Base-by-base conservation (phyloP, 768 basidiomycete genomes). In the Lactarius hatsudake region DNA sequence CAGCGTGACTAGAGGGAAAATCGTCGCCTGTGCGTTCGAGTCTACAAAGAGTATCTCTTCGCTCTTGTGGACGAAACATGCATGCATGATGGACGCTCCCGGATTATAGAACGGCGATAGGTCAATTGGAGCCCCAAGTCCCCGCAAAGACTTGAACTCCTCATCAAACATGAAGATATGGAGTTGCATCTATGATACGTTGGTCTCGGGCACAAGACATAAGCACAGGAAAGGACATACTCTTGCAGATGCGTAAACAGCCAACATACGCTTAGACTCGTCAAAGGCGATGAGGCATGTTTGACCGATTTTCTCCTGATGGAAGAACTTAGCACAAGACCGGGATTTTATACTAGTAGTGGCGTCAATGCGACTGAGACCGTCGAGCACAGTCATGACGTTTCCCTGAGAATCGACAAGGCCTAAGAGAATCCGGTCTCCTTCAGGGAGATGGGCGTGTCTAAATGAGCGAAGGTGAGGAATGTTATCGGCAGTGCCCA, bases 1-100 rank as follows among this genome's bases (percentile, higher is more conserved):
- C 62, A 82, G 78, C 0, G 84, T 83, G 1, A 82, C 75, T 48
- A 86, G 68, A 1, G 86, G 87, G 66, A 80, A 87, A 15, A 87
- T 78, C 32, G 85, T 75, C 1, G 78, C 83, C 8, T 78, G 78
- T 1, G 75, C 75, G 3, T 66, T 70, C 1, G 78, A 77, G 64
- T 87, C 86, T 1, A 86, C 74, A 0, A 87, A 72, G 0, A 84
- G 68, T 5, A 87, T 63, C 59, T 88, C 87, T 69, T 87, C 86
- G 40, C 73, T 80, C 6, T 84, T 83, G 54, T 75, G 74, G 1
- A 85, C 76, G 68, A 87, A 86, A 40, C 80, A 78, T 1, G 81
- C 77, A 17, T 76, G 76, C 0, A 59, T 66, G 23, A 86, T 77
- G 5, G 61, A 59, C 0, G 69, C 30, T 5, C 69, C 71, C 0